Base-by-base conservation (phyloP, 1,139 yeast genomes). In the Suhomyces chickasaworum region DNA sequence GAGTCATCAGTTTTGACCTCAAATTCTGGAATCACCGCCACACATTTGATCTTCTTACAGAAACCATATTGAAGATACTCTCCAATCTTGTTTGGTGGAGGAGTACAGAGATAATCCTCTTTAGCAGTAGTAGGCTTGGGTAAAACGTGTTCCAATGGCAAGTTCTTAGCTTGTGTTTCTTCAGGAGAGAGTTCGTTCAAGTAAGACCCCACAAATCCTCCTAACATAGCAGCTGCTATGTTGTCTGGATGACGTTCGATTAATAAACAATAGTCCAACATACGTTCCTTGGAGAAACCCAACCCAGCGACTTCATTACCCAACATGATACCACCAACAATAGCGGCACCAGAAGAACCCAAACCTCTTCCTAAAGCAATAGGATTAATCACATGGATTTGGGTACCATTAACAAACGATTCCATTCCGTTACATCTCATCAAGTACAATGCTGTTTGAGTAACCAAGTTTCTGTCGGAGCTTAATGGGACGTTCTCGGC, bases 321-420 rank as follows among this genome's bases (percentile, higher is more conserved):
- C 35, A 93, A 75, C 71, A 90, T 76, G n/a, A 88, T 93, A 56
- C 99, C 99, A 12, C 96, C 98, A 21, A 93, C 98, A 32, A 93
- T 96, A 33, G 99, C 99, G 9, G 98, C 96, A 41, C 97, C 99
- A n/a, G 96, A 87, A 1, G 98, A 91, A 1, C 99, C 99, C 50
- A 93, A 77, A 7, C 99, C 99, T 64, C 99, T 83, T 25, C 99
- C 98, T 52, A 93, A 75, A 6, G 99, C 98, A 55, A 93, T 90
- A 25, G 97, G 97, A 67, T 93, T 93, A 50, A 73, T 76, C 47
- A 93, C 95, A 52, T 81, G 86, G 39, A 93, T 77, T 44, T 72
- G 78, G n/a, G 98, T 91, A 27, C 97, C 97, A 9, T 66, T 61
- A 32, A 98, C 97, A 71, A 93, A 93, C 27, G 78, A 67, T 42